phyloP scores from a whole-genome alignment of 805 yeast genomes.

The Ogataea saltuana region DNA sequence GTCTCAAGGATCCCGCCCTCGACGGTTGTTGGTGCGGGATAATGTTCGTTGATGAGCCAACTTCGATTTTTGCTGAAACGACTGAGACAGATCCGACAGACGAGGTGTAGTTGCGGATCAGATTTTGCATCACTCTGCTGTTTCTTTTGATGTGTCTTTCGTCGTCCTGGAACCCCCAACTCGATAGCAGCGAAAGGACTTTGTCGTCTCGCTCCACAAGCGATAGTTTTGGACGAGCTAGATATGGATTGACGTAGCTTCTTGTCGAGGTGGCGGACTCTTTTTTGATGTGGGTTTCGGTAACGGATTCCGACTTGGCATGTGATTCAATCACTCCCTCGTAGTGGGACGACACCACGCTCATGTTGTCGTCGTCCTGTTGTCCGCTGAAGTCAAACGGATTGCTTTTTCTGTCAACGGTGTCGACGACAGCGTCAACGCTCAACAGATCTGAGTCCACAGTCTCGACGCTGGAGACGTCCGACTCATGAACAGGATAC shows the following conservation, averaged over 20 bases:
- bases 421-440: not conserved
- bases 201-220: conserved; percentile 6
- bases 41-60: conserved; percentile 5
- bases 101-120: conserved; percentile 11
- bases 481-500: conserved; percentile 5
- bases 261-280: conserved; percentile 1
- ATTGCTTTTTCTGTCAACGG: not conserved
- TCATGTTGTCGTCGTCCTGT: not conserved
- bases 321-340: conserved; percentile 1
- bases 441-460: conserved; percentile 7
- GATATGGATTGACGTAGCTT: conserved; percentile 12
- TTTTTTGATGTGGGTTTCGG: not conserved
- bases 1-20: conserved; percentile 14
- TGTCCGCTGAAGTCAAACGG: conserved; percentile 4
- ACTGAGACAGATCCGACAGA: conserved; percentile 1
- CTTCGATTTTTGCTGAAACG: conserved; percentile 1
- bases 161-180: conserved; percentile 16
- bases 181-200: conserved; percentile 12
- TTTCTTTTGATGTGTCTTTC: conserved; percentile 10
- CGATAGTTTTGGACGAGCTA: not conserved
- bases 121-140: conserved; percentile 14
- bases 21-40: conserved; percentile 14
- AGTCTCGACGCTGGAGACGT: conserved; percentile 8
- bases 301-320: not conserved
- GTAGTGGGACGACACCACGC: conserved; percentile 12